Base-by-base conservation (phyloP, 2,329 filamentous ascomycete genomes). In the Botryotinia calthae region DNA sequence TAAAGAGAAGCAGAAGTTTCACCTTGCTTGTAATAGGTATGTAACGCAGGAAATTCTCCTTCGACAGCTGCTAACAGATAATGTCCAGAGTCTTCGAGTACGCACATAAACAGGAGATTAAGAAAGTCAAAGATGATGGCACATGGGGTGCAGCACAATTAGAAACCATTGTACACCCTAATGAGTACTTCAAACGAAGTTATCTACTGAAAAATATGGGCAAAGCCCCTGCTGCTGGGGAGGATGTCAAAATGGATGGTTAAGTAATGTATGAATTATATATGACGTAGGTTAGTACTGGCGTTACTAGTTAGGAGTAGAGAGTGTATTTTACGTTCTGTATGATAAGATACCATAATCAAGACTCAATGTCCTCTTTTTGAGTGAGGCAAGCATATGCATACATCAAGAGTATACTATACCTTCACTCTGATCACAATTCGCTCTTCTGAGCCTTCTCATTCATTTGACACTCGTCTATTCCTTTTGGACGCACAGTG, bases 171-270 rank as follows among this genome's bases (percentile, higher is more conserved):
- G 91, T 97, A 34, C 96, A 99, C 83, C 96, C 96, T 18, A 99
- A 99, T 81, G 95, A 95, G 76, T 99, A 98, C 83, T 99, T 98
- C 83, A 98, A 97, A 86, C 88, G 95, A 72, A 97, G 94, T 81
- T 98, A 94, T 82, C 79, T 97, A 77, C 84, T 99, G 74, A 97
- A 94, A 85, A 93, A 96, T 81, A 82, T 97, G 40, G 90, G 76
- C 10, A 81, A 78, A 70, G 76, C 73, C 18, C 71, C 73, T 46
- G 25, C 8, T 37, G 56, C 14, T 25, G 65, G 56, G 20, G 65
- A 70, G 42, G 71, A 72, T 70, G 46, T 63, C 4, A 70, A n/a
- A 40, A 72, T 72, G 71, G 65, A 72, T 6, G 71, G 58, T 51
- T 71, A 46, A 71, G 34, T 71, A 51, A 37, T 67, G 37, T 66